Evolutionary conservation across 768 basidiomycete genomes (phyloP), one percentile per base, ranked within the genome.

Genomic region (Tylopilus balloui): DNA sequence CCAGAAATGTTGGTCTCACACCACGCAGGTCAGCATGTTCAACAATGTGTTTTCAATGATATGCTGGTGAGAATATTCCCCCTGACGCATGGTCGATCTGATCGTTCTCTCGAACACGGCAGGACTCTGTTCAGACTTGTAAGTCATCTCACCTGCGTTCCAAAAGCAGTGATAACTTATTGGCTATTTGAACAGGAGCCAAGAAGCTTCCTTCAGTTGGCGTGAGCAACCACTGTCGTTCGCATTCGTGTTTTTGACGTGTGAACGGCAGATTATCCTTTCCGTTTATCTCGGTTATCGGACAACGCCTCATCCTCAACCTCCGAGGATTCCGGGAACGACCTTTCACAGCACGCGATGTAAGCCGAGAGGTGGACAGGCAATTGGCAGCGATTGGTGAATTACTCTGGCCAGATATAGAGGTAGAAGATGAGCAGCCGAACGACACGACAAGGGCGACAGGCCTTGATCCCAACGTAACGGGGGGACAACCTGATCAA

Each of bases 271-370:
- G 60, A 14, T 12, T 63, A 6, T 17, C 61, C 4, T 35, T 20
- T 3, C 61, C 58, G 2, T 12, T 59, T 0, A 39, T 62, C 12
- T 52, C 57, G 0, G 19, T 56, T 4, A 14, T 41, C 0, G 60
- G 60, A 17, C 60, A 62, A 42, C 60, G 54, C 4, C 50, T 59
- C 9, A 46, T 61, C 14, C 50, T 61, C 21, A 61, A 59, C 38
- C 52, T 62, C 15, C 48, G 52, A 14, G 42, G 39, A 31, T 37
- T 43, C 13, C 27, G 38, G 17, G 34, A 21, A 19, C 54, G 34
- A 19, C n/a, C 36, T 3, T 41, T 42, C 4, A 31, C 45, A 2
- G 47, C 23, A 2, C 20, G 36, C 10, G 51, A 56, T 24, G 10
- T 62, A 5, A 59, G 61, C 7, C 42, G 29, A 25, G 60, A 59